Base-by-base conservation (phyloP, 441 rosid species). In the Biscutella laevigata region DNA sequence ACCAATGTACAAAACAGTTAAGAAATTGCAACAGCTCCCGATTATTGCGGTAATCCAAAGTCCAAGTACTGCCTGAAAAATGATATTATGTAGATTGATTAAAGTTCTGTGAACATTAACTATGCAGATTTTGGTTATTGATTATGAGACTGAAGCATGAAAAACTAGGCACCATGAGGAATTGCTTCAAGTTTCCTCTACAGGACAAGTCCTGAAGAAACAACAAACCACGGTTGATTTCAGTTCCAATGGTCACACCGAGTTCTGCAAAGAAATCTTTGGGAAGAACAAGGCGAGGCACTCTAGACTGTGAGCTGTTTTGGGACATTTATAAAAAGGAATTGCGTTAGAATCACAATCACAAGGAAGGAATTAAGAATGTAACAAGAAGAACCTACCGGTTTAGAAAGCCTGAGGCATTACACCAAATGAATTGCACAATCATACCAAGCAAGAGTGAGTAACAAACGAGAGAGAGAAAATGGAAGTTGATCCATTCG, bases 1-100 rank as follows among this genome's bases (percentile, higher is more conserved):
- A 94, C 99, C 96, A 47, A 83, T 62, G 44, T 84, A 94, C 7
- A 89, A 7, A 63, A 88, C 95, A 19, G 97, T 86, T 22, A 94
- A 70, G 63, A 94, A 81, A 57, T 83, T 88, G 79, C 88, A 94
- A 77, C 94, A 94, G 83, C 88, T 88, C 57, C 97, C 95, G n/a
- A 88, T 65, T 28, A 94, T 61, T 50, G 97, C 95, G 28, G 77
- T 78, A 48, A 39, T 58, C 90, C 82, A 86, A 62, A 94, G 72
- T 74, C 90, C 73, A 45, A 42, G 48, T 13, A 69, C 62, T 29
- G 77, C 86, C 99, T 94, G 78, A n/a, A 12, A 52, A 69, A 10
- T 24, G 21, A 53, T 40, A 0, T 45, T 43, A 10, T 28, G 40
- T 2, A 8, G 36, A 16, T 62, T 46, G 10, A 12, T 4, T 11